Percentiles rank a stretch among this genome's conserved stretches.
Evolutionary conservation across 495 filamentous ascomycete genomes (phyloP).

Genomic region (Platismatia glauca): DNA sequence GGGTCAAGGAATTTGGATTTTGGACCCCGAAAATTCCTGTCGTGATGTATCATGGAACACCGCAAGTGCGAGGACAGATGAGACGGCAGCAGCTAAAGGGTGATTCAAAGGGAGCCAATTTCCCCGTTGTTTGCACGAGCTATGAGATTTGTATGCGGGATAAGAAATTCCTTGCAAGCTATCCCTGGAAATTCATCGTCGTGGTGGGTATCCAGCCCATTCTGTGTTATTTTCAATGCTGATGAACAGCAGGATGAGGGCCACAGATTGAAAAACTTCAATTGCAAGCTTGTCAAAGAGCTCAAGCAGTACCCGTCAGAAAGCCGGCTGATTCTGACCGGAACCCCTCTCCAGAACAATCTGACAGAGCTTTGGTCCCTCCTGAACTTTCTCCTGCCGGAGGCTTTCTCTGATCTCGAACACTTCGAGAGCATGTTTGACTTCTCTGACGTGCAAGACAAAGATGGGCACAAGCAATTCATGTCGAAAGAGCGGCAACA

Average conservation of each 20-base stretch:
- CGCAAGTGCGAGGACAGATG: constrained; percentile 62
- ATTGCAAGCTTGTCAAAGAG: constrained; percentile 83
- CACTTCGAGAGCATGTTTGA: constrained; percentile 95
- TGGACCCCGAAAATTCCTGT: constrained; percentile 85
- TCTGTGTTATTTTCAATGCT: constrained; percentile 2
- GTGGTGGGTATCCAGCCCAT: constrained; percentile 49
- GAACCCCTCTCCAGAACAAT: constrained; percentile 93
- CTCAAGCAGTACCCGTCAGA: constrained; percentile 80
- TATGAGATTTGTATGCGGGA: constrained; percentile 96
- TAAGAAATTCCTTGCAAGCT: constrained; percentile 63
- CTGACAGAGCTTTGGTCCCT: constrained; percentile 92
- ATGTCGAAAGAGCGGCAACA: constrained; percentile 70
- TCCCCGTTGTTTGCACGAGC: constrained; percentile 85
- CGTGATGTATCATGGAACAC: constrained; percentile 80
- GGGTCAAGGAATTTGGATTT: constrained; percentile 87
- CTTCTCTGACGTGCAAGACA: constrained; percentile 78
- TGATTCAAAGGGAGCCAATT: constrained; percentile 53
- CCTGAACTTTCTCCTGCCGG: constrained; percentile 84
- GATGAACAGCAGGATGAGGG: constrained; percentile 64
- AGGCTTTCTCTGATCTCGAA: constrained; percentile 81
- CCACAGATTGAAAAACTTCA: constrained; percentile 93
- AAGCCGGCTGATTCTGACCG: constrained; percentile 85
- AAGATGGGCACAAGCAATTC: constrained; percentile 57
- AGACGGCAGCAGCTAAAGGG: constrained; percentile 47
- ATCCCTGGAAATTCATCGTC: constrained; percentile 93